Evolutionary conservation across 1,139 yeast species (phyloP).

Genomic region (Candida sp.): DNA sequence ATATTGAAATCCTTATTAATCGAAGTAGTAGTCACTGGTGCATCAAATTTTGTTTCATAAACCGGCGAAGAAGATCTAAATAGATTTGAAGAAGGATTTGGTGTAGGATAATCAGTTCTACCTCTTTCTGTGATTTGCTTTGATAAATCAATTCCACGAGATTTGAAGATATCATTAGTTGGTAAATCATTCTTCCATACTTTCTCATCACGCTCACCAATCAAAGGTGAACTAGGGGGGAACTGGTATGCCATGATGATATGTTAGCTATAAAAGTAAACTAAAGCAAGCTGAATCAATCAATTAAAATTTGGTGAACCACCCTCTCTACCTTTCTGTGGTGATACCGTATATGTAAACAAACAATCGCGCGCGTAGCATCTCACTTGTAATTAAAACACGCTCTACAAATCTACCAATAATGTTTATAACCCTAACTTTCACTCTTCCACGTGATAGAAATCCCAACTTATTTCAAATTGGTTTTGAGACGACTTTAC

Average conservation of each 20-base stretch:
- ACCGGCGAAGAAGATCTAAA: slow-evolving; percentile 47
- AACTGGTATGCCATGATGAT: slow-evolving; percentile 17
- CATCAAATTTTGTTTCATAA: slow-evolving; percentile 7
- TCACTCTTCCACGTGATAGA: too few relatives aligned
- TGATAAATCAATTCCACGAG: background rate
- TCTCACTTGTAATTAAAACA: background rate
- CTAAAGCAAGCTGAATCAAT: background rate
- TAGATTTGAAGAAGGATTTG: slow-evolving; percentile 52
- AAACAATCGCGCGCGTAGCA: background rate
- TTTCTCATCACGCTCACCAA: slow-evolving; percentile 21
- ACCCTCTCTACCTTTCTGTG: too few relatives aligned
- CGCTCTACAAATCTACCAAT: too few relatives aligned
- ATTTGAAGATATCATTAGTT: background rate
- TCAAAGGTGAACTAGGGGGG: slow-evolving; percentile 66
- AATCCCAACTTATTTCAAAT: too few relatives aligned
- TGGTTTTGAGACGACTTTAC: too few relatives aligned
- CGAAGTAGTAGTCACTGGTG: slow-evolving; percentile 4
- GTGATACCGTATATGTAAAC: background rate
- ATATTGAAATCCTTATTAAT: slow-evolving; percentile 36
- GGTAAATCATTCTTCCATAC: slow-evolving; percentile 5
- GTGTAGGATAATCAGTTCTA: slow-evolving; percentile 43
- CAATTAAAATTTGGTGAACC: too few relatives aligned
- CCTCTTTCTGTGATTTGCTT: slow-evolving; percentile 14
- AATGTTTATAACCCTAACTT: too few relatives aligned
- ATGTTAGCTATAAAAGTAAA: too few relatives aligned